Conservation (phyloP, 352 stramenopile species). For the Pythium guiyangense region DNA sequence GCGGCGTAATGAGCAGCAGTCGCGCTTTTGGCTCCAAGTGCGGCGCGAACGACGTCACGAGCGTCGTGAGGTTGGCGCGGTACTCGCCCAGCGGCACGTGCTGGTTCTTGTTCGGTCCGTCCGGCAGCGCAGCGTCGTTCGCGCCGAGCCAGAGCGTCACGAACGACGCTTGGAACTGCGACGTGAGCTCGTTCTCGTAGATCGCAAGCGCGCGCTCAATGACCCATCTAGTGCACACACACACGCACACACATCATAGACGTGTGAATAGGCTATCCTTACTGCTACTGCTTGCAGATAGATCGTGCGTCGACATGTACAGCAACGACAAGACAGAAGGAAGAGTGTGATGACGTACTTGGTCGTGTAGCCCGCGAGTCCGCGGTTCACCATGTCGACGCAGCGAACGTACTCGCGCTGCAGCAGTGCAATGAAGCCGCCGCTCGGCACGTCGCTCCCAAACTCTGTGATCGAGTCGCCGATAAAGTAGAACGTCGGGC, state of each 20-base stretch:
- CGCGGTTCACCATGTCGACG: conserved; percentile 53
- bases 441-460: conserved; percentile 24
- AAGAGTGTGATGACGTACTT: conserved; percentile 12
- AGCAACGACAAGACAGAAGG: too few species aligned
- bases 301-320: too few species aligned
- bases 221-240: conserved; percentile 23
- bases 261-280: background rate
- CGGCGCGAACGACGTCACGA: conserved; percentile 18
- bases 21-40: conserved; percentile 17
- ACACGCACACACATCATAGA: background rate
- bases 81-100: conserved; percentile 46
- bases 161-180: conserved; percentile 22
- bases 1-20: conserved; percentile 43
- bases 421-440: conserved; percentile 45
- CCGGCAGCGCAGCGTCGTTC: conserved; percentile 45
- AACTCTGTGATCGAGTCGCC: conserved; percentile 71
- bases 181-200: conserved; percentile 29
- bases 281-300: too few species aligned
- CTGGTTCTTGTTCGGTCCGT: conserved; percentile 23
- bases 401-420: conserved; percentile 44
- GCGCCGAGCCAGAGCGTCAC: conserved; percentile 55
- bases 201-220: conserved; percentile 33
- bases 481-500: conserved; percentile 35
- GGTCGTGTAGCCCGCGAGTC: conserved; percentile 52
- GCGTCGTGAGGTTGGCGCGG: conserved; percentile 27